Percentiles rank a stretch among this genome's conserved stretches.
Conservation (phyloP, 495 filamentous ascomycete species). For the Trichoderma gamsii region DNA sequence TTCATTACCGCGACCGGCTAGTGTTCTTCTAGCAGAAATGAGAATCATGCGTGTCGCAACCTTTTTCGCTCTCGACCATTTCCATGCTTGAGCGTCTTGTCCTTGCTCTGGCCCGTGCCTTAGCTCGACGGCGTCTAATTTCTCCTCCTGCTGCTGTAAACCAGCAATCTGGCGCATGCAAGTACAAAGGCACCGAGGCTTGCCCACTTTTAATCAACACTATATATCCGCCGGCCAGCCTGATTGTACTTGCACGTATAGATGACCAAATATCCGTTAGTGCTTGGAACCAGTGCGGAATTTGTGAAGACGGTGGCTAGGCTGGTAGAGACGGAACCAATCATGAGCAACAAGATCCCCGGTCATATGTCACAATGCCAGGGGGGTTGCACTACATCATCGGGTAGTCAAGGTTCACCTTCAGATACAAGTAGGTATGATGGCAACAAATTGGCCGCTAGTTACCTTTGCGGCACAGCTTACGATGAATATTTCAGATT, state of each 20-base stretch:
- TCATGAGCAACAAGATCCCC: neutral
- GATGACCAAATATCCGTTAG: neutral
- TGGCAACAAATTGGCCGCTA: neutral
- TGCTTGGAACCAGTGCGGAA: neutral
- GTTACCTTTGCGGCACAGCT: neutral
- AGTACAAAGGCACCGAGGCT: neutral
- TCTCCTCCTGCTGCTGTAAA: neutral
- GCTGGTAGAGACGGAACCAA: neutral
- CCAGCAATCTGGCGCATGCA: neutral
- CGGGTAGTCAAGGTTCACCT: neutral
- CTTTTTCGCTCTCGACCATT: neutral
- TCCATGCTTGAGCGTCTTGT: neutral
- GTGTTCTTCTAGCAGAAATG: neutral
- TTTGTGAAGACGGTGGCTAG: neutral
- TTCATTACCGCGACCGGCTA: neutral
- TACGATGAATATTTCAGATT: neutral
- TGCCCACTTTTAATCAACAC: conserved; percentile 1
- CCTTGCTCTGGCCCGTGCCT: neutral
- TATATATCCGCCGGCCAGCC: neutral
- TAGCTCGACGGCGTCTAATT: neutral
- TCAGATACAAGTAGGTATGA: neutral
- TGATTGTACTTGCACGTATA: neutral
- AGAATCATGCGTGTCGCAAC: neutral
- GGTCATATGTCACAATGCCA: conserved; percentile 9
- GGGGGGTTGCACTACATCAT: neutral